A percentile compares a stretch with the other conserved stretches of the same genome.
Evolutionary conservation across 257 asterid genomes (phyloP).

Genomic region (Apocynum venetum): DNA sequence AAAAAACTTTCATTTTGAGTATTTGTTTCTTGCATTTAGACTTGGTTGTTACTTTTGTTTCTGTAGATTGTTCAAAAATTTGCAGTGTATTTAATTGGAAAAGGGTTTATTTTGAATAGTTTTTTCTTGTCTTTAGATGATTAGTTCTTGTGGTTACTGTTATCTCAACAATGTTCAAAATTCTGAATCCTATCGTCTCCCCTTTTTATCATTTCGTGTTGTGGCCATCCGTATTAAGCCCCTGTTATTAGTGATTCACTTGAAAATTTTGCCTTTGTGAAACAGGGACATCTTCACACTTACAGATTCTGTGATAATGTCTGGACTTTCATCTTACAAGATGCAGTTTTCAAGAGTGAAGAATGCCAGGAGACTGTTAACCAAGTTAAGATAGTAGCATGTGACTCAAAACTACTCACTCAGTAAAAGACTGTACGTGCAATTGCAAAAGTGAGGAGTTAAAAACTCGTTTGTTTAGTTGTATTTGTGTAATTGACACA

Average conservation of each 20-base stretch:
- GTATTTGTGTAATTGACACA: conserved; percentile 2
- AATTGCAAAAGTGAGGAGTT: background rate
- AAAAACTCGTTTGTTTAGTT: background rate
- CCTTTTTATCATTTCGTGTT: background rate
- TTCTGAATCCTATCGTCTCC: background rate
- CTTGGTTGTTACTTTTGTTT: background rate
- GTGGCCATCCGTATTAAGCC: background rate
- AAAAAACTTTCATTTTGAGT: background rate
- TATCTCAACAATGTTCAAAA: background rate
- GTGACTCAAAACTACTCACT: conserved; percentile 23
- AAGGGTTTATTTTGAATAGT: background rate
- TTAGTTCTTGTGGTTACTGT: background rate
- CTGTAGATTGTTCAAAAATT: background rate
- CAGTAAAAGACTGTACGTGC: background rate
- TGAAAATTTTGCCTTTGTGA: background rate
- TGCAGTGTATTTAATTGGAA: too few species aligned
- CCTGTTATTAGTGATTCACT: background rate
- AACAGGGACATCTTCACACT: conserved; percentile 97
- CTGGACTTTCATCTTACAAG: conserved; percentile 92
- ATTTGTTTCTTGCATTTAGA: background rate
- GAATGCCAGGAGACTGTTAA: conserved; percentile 69
- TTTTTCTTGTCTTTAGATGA: background rate
- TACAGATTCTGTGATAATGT: conserved; percentile 92
- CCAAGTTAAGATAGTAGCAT: conserved; percentile 79
- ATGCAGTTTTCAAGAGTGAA: conserved; percentile 72